These are phyloP conservation scores for Colletotrichum tropicale DNA, from an alignment of 2,329 filamentous ascomycete genomes.

Conservation along the genomic window DNA sequence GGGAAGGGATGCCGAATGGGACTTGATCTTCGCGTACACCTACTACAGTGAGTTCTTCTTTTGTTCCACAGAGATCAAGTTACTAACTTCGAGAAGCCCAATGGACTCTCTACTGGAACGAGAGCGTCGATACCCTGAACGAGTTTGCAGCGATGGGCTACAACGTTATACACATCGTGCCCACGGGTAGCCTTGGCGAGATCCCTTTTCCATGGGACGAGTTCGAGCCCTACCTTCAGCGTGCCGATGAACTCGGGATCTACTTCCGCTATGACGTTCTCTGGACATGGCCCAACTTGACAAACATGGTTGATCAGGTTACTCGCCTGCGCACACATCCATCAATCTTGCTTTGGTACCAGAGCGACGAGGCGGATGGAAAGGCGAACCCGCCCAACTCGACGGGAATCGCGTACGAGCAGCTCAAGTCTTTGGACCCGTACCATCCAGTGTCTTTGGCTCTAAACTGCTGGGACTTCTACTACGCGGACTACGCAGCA, in stretches of 20 bases:
- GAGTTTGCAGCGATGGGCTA: conserved; percentile 41
- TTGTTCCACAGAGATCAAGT: rapidly evolving
- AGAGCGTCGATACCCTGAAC: conserved; percentile 34
- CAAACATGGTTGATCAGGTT: conserved; percentile 12
- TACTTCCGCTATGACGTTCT: conserved; percentile 18
- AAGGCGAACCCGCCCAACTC: conserved; percentile 50
- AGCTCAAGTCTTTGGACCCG: conserved; percentile 56
- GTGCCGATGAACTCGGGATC: conserved; percentile 43
- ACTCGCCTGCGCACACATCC: conserved; percentile 9
- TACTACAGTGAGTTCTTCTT: conserved; percentile 51
- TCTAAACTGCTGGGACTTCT: conserved; percentile 67
- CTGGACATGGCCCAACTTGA: conserved; percentile 11
- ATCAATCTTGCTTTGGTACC: conserved; percentile 15
- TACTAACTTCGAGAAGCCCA: conserved; percentile 33
- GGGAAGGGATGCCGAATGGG: conserved; percentile 36
- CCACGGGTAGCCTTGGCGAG: conserved; percentile 9
- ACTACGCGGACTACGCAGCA: conserved; percentile 58
- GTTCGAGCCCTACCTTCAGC: conserved; percentile 16
- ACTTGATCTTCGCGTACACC: conserved; percentile 37
- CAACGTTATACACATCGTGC: conserved; percentile 40
- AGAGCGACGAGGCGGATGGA: conserved; percentile 18
- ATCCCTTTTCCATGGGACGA: conserved; percentile 15
- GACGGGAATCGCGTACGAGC: conserved; percentile 43
- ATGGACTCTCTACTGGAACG: conserved; percentile 44
- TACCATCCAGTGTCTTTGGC: conserved; percentile 66